Conservation (phyloP, 1,139 yeast species). For the Yamadazyma mexicana region DNA sequence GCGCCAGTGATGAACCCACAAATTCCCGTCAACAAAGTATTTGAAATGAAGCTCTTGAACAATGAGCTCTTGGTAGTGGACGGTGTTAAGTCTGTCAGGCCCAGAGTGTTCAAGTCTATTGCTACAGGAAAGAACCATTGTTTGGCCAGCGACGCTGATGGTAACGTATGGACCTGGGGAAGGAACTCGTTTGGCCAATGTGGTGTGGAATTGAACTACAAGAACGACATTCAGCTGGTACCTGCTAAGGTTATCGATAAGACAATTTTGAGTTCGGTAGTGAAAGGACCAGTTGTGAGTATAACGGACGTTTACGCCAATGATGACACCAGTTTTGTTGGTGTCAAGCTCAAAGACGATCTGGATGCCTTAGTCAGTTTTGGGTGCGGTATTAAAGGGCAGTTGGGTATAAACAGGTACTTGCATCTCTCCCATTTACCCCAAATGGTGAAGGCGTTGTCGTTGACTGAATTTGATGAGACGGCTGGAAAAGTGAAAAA, state of each 20-base stretch:
- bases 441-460: slow-evolving; percentile 53
- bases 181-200: slow-evolving; percentile 79
- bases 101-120: slow-evolving; percentile 54
- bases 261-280: slow-evolving; percentile 21
- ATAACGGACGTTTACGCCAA: slow-evolving; percentile 63
- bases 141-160: slow-evolving; percentile 60
- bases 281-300: slow-evolving; percentile 25
- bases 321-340: slow-evolving; percentile 64
- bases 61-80: slow-evolving; percentile 26
- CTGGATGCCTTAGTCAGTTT: slow-evolving; percentile 51
- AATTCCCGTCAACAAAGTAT: slow-evolving; percentile 28
- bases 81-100: slow-evolving; percentile 23
- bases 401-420: slow-evolving; percentile 75
- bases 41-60: slow-evolving; percentile 38
- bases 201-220: slow-evolving; percentile 67
- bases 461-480: slow-evolving; percentile 46
- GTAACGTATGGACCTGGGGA: slow-evolving; percentile 82
- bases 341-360: slow-evolving; percentile 28
- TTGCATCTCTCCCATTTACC: slow-evolving; percentile 76
- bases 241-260: slow-evolving; percentile 55
- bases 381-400: slow-evolving; percentile 89
- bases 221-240: slow-evolving; percentile 65
- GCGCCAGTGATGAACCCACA: slow-evolving; percentile 53
- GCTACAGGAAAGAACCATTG: slow-evolving; percentile 79
- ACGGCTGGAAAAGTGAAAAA: slow-evolving; percentile 26